Conservation (phyloP, 768 basidiomycete species). For the Porphyrellus cyaneotinctus region DNA sequence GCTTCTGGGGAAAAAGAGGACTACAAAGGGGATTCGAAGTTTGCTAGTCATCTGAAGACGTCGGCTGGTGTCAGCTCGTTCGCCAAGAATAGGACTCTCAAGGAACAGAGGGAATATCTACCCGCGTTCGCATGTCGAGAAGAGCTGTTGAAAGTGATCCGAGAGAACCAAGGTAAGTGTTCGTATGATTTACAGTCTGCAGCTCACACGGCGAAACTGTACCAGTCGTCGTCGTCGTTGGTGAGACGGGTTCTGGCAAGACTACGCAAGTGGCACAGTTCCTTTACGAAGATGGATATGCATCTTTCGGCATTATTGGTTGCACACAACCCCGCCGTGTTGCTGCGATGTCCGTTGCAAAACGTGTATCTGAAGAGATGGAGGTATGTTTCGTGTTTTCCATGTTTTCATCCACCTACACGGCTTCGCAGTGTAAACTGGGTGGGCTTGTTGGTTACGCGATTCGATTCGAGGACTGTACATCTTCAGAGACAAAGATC, state of each 20-base stretch:
- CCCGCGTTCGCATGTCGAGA: constrained; percentile 98
- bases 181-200: not conserved
- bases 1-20: constrained; percentile 54
- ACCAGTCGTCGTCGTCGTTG: constrained; percentile 88
- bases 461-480: constrained; percentile 98
- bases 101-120: constrained; percentile 93
- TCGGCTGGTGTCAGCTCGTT: constrained; percentile 77
- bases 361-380: constrained; percentile 99
- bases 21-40: constrained; percentile 95
- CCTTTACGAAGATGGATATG: constrained; percentile 96
- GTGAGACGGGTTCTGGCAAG: constrained; percentile 99
- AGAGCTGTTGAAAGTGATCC: constrained; percentile 78
- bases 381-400: constrained; percentile 52
- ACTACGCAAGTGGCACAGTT: constrained; percentile 96
- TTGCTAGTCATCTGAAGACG: constrained; percentile 88
- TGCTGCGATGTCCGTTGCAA: constrained; percentile 99
- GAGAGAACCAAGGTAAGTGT: constrained; percentile 87
- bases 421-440: constrained; percentile 64
- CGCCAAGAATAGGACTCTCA: constrained; percentile 75
- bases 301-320: constrained; percentile 82
- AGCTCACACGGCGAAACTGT: not conserved
- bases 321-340: constrained; percentile 99
- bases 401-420: constrained; percentile 2
- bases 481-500: constrained; percentile 89
- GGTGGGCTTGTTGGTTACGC: constrained; percentile 93